Percentiles rank a stretch among this genome's conserved stretches.
These are phyloP conservation scores for Sporothrix globosa DNA, from an alignment of 2,329 filamentous ascomycete species.

Conservation along the genomic window DNA sequence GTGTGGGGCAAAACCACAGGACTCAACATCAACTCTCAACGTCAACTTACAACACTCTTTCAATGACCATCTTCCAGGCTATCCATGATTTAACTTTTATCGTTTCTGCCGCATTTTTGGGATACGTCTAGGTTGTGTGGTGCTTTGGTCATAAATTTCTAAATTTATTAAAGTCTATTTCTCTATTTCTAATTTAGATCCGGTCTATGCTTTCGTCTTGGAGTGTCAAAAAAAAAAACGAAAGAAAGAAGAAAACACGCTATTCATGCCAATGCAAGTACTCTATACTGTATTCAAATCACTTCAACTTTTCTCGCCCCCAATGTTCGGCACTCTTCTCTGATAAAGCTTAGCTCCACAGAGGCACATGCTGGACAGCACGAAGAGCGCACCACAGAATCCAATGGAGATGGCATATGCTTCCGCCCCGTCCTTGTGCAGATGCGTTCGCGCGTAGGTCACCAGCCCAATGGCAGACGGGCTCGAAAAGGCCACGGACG, in stretches of 20 bases:
- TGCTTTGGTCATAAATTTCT: no score
- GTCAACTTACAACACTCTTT: no score
- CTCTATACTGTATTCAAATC: no score
- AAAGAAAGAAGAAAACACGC: no score
- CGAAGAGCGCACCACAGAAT: conserved; percentile 24
- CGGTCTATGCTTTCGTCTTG: no score
- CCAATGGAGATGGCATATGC: conserved; percentile 29
- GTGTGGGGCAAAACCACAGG: background rate
- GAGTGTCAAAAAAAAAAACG: no score
- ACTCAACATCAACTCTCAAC: background rate
- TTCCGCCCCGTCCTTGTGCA: conserved; percentile 7
- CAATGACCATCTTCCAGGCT: background rate
- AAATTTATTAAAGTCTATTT: no score
- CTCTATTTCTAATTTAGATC: no score
- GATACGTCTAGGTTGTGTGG: no score
- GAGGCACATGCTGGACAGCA: conserved; percentile 28
- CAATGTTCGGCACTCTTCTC: background rate
- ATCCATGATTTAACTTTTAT: background rate
- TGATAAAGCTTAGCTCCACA: conserved; percentile 21
- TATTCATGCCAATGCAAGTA: no score
- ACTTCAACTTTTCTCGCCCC: no score
- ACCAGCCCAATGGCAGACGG: conserved; percentile 27
- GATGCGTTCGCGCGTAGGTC: conserved; percentile 1
- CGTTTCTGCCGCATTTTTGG: no score
- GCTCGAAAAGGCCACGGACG: conserved; percentile 28